These are phyloP conservation scores for Irpex lacteus DNA, from an alignment of 1,284 basidiomycete species.

Conservation along the genomic window DNA sequence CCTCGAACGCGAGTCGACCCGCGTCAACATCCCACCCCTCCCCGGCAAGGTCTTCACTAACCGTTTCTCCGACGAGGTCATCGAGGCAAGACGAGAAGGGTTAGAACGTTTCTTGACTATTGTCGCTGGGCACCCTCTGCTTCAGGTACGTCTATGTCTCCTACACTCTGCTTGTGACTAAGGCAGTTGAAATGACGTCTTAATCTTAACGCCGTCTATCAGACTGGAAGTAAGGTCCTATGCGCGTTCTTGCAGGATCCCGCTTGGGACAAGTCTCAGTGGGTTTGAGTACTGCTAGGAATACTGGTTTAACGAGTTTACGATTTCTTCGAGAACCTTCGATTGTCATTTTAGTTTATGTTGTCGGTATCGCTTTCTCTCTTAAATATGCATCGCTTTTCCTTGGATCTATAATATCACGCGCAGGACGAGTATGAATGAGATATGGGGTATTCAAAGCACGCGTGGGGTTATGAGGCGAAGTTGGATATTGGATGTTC, in stretches of 20 bases:
- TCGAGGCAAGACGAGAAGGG: slow-evolving; percentile 89
- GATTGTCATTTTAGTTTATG: not conserved
- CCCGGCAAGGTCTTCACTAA: slow-evolving; percentile 97
- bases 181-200: not conserved
- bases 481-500: too few species aligned
- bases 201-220: not conserved
- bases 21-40: slow-evolving; percentile 96
- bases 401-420: not conserved
- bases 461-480: too few species aligned
- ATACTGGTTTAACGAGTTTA: not conserved
- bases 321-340: not conserved
- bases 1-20: slow-evolving; percentile 93
- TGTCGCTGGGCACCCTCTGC: slow-evolving; percentile 94
- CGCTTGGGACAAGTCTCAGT: slow-evolving; percentile 77
- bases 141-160: slow-evolving; percentile 65
- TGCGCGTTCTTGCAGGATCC: slow-evolving; percentile 96
- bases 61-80: slow-evolving; percentile 97
- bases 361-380: slow-evolving; percentile 4
- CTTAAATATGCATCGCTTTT: not conserved
- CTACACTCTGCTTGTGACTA: not conserved
- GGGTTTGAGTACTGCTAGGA: slow-evolving; percentile 45
- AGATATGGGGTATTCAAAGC: too few species aligned
- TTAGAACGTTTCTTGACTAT: slow-evolving; percentile 94
- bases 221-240: slow-evolving; percentile 97
- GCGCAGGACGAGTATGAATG: too few species aligned